Evolutionary conservation across 208 protist genomes (phyloP).

Genomic region (Crithidia fasciculata): DNA sequence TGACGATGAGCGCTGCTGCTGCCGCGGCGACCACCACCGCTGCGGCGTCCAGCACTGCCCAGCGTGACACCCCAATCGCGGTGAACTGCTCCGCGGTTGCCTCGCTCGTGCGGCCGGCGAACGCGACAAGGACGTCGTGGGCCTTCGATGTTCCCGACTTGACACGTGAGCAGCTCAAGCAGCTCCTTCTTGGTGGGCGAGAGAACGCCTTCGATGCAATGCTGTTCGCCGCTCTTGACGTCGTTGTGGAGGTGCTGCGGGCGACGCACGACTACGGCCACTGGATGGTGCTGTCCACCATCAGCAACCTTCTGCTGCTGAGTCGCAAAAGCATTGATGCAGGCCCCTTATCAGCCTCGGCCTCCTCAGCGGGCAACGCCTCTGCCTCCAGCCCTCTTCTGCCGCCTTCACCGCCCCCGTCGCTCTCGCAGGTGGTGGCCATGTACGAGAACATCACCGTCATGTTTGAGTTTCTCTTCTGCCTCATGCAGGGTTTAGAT

Average conservation of each 20-base stretch:
- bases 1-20: neutral
- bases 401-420: constrained; percentile 1
- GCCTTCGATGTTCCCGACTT: constrained; percentile 34
- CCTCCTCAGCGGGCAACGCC: neutral
- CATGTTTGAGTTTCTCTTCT: constrained; percentile 37
- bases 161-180: constrained; percentile 39
- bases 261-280: constrained; percentile 46
- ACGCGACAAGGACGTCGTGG: constrained; percentile 23
- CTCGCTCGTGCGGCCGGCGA: neutral
- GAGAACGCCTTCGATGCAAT: constrained; percentile 65
- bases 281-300: constrained; percentile 56
- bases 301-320: constrained; percentile 52
- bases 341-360: neutral
- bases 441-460: constrained; percentile 81
- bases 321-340: constrained; percentile 39
- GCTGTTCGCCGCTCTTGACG: constrained; percentile 57
- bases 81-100: constrained; percentile 20
- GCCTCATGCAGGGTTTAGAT: constrained; percentile 36
- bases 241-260: constrained; percentile 59
- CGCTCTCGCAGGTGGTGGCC: constrained; percentile 39
- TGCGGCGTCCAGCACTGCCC: neutral
- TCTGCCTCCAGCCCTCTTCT: neutral
- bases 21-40: neutral
- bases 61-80: constrained; percentile 5
- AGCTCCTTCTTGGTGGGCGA: constrained; percentile 42